phyloP scores from a whole-genome alignment of 2,329 filamentous ascomycete species.

The Zymoseptoria tritici region DNA sequence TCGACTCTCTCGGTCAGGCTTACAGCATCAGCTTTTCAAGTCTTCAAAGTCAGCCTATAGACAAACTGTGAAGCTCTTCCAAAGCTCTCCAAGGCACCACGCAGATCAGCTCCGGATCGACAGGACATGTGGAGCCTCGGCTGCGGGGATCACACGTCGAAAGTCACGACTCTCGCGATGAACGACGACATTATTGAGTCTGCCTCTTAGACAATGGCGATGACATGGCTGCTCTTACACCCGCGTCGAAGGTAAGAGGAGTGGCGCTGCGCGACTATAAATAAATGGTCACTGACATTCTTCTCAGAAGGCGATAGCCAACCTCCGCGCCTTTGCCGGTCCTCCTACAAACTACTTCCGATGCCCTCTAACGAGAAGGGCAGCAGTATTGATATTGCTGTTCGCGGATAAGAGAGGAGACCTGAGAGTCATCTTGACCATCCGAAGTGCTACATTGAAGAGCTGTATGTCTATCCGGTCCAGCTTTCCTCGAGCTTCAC shows the following conservation, averaged over 20 bases:
- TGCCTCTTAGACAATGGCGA: neutral
- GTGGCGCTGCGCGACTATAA: too few species aligned
- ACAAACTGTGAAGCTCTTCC: neutral
- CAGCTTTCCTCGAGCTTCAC: neutral
- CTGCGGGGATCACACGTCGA: neutral
- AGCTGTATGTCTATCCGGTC: constrained; percentile 39
- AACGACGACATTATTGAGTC: neutral
- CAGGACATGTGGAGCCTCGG: neutral
- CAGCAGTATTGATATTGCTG: constrained; percentile 79
- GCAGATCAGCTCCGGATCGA: neutral
- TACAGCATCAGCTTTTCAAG: too few species aligned
- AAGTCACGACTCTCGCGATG: neutral
- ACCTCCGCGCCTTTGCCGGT: constrained; percentile 49
- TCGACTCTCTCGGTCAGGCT: too few species aligned
- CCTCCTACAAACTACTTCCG: constrained; percentile 51
- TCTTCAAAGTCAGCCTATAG: too few species aligned
- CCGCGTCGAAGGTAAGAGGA: constrained; percentile 30
- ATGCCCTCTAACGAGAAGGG: constrained; percentile 58
- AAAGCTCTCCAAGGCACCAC: too few species aligned
- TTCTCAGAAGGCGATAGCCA: constrained; percentile 42
- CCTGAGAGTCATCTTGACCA: constrained; percentile 59
- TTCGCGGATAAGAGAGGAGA: constrained; percentile 80
- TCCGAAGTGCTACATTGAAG: constrained; percentile 51
- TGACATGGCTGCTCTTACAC: constrained; percentile 27
- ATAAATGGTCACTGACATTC: too few species aligned